A percentile compares a stretch with the other conserved stretches of the same genome.
Conservation (phyloP, 106 monocot species). For the Gastrodia elata region DNA sequence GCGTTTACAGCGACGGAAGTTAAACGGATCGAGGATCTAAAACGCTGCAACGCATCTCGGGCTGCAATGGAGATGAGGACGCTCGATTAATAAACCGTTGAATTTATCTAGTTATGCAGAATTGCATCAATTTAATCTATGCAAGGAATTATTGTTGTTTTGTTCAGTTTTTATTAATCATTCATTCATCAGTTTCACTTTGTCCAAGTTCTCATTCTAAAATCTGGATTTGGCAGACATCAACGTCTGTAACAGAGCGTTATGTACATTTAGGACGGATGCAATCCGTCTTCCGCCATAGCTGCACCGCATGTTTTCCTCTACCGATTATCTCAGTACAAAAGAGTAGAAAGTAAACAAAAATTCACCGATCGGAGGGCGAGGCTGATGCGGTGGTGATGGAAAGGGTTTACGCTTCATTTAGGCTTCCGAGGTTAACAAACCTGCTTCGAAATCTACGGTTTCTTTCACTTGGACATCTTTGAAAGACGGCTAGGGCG, state of each 20-base stretch:
- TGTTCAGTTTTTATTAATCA: not conserved
- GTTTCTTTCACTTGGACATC: constrained; percentile 41
- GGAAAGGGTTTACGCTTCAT: not conserved
- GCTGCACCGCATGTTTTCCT: not conserved
- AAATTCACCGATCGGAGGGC: not conserved
- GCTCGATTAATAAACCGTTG: not conserved
- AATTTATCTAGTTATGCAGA: not conserved
- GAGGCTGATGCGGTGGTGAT: not conserved
- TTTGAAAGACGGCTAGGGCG: constrained; percentile 68
- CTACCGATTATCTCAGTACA: not conserved
- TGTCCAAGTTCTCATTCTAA: constrained; percentile 2
- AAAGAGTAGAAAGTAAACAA: not conserved
- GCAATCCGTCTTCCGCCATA: not conserved
- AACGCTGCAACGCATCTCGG: not conserved
- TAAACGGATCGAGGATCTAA: too few relatives aligned
- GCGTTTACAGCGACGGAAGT: not conserved
- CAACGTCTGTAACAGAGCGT: not conserved
- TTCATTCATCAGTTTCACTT: not conserved
- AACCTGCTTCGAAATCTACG: constrained; percentile 26
- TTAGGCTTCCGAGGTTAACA: constrained; percentile 12
- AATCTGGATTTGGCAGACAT: not conserved
- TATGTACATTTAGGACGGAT: constrained; percentile 9
- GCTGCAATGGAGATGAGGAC: not conserved
- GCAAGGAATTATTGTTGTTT: not conserved
- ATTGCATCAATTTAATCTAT: not conserved